Evolutionary conservation across 164 flowering plant genomes (phyloP).

Genomic region (Piper betle): DNA sequence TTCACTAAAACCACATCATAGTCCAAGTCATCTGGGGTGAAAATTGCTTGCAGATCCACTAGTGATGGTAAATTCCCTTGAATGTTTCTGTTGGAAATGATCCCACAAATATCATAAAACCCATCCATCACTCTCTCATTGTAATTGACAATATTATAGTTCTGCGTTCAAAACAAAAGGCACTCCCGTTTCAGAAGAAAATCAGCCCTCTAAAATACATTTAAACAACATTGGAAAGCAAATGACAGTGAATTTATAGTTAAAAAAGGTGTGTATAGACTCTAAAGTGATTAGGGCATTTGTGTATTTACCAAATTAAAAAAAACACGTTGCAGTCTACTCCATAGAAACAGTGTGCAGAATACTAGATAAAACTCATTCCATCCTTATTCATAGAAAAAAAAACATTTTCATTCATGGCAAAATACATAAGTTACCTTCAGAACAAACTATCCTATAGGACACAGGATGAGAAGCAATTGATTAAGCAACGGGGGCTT

Average conservation of each 20-base stretch:
- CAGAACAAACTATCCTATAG: too few species aligned
- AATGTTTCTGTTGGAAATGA: slow-evolving; percentile 27
- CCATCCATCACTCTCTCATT: slow-evolving; percentile 85
- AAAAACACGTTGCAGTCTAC: neutral
- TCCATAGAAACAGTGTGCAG: neutral
- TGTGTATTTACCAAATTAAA: too few species aligned
- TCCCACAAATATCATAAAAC: slow-evolving; percentile 80
- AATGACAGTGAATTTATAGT: too few species aligned
- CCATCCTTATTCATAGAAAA: neutral
- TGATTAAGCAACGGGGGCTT: too few species aligned
- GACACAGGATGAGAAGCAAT: too few species aligned
- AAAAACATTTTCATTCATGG: neutral
- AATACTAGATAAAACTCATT: too few species aligned
- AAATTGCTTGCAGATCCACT: slow-evolving; percentile 60
- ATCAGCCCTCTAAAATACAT: neutral
- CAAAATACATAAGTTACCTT: neutral
- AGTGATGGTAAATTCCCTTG: slow-evolving; percentile 72
- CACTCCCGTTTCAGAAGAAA: neutral
- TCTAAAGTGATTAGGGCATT: too few species aligned
- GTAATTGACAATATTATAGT: slow-evolving; percentile 68
- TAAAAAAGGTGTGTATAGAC: too few species aligned
- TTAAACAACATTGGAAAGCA: neutral
- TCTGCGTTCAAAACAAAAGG: slow-evolving; percentile 39
- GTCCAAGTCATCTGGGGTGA: slow-evolving; percentile 41
- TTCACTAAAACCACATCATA: slow-evolving; percentile 83